Evolutionary conservation across 106 monocot species (phyloP).

Genomic region (Phalaenopsis aphrodite): DNA sequence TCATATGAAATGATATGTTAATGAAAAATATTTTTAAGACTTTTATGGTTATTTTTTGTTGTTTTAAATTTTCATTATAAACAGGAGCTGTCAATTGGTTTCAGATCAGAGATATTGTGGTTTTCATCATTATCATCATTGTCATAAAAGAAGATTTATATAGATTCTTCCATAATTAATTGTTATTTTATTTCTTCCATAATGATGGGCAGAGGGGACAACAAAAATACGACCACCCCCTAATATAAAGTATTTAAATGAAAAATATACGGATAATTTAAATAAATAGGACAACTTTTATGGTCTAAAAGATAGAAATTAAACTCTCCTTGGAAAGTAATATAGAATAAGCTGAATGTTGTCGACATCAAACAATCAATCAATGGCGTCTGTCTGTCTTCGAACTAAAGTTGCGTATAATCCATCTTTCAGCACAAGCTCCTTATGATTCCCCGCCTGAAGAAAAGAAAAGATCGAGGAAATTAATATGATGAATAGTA

Average conservation of each 20-base stretch:
- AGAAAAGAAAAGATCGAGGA: background rate
- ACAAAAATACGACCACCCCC: background rate
- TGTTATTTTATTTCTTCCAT: no score
- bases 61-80: no score
- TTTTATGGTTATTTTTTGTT: no score
- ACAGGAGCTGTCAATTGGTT: no score
- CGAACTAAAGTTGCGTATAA: slow-evolving; percentile 48
- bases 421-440: slow-evolving; percentile 57
- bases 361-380: background rate
- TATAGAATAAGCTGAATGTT: background rate
- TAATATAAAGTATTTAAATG: background rate
- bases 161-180: no score
- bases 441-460: slow-evolving; percentile 60
- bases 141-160: no score
- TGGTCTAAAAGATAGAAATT: background rate
- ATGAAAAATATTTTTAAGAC: no score
- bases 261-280: background rate
- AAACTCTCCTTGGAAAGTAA: background rate
- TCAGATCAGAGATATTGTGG: no score
- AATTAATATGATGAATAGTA: no score
- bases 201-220: background rate
- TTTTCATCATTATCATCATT: no score
- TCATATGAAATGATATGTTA: no score
- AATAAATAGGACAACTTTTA: background rate
- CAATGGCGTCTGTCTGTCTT: slow-evolving; percentile 49